A percentile compares a stretch with the other conserved stretches of the same genome.
These are phyloP conservation scores for Elsinoe ampelina DNA, from an alignment of 2,329 filamentous ascomycete species.

Conservation along the genomic window DNA sequence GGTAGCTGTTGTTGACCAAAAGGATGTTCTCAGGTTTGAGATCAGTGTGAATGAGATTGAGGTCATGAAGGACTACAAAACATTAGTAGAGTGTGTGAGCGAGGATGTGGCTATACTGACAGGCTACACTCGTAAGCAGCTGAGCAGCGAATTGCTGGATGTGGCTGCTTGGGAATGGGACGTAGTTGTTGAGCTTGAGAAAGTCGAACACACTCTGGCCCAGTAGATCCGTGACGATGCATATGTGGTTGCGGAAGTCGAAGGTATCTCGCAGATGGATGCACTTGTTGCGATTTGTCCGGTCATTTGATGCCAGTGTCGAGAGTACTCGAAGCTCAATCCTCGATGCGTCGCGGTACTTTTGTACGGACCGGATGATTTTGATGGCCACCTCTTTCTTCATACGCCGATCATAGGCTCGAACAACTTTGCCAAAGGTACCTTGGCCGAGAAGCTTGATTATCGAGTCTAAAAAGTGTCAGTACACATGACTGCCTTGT, in stretches of 20 bases:
- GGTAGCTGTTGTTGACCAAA: slow-evolving; percentile 54
- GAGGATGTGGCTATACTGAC: slow-evolving; percentile 47
- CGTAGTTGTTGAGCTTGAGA: slow-evolving; percentile 87
- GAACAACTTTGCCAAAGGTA: slow-evolving; percentile 96
- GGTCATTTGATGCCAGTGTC: slow-evolving; percentile 84
- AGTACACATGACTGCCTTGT: neutral
- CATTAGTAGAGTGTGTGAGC: slow-evolving; percentile 22
- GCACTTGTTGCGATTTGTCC: slow-evolving; percentile 85
- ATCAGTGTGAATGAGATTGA: slow-evolving; percentile 92
- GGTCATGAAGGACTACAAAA: slow-evolving; percentile 72
- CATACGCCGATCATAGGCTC: slow-evolving; percentile 71
- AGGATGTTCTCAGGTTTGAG: slow-evolving; percentile 61
- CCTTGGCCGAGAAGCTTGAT: slow-evolving; percentile 85
- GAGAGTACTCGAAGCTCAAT: slow-evolving; percentile 91
- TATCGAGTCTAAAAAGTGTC: slow-evolving; percentile 60
- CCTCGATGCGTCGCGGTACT: slow-evolving; percentile 90
- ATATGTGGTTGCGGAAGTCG: slow-evolving; percentile 94
- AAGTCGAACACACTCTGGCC: slow-evolving; percentile 98
- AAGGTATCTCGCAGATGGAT: slow-evolving; percentile 96
- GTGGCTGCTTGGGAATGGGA: slow-evolving; percentile 95
- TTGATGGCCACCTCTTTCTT: slow-evolving; percentile 87
- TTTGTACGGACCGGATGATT: slow-evolving; percentile 95
- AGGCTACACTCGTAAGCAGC: slow-evolving; percentile 94
- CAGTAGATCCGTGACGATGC: slow-evolving; percentile 66
- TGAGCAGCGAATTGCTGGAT: slow-evolving; percentile 96